These are phyloP conservation scores for Lyophyllum atratum DNA, from an alignment of 768 basidiomycete species.

Conservation along the genomic window DNA sequence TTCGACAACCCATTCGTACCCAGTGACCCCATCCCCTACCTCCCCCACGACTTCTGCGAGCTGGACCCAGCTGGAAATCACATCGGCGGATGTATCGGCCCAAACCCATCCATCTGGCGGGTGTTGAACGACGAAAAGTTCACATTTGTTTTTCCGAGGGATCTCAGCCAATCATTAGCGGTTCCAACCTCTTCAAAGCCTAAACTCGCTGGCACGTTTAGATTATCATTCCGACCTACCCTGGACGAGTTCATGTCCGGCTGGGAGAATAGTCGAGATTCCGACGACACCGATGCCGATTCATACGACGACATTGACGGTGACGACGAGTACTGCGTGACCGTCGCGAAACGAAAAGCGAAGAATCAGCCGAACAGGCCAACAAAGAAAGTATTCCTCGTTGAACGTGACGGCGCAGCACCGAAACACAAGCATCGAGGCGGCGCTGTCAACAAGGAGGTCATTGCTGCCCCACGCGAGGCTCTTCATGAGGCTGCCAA, in stretches of 20 bases:
- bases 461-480: neutral
- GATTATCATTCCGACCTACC: constrained; percentile 3
- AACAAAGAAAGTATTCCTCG: neutral
- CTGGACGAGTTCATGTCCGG: constrained; percentile 13
- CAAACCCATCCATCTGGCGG: constrained; percentile 11
- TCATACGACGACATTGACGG: neutral
- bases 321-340: neutral
- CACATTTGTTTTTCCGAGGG: constrained; percentile 2
- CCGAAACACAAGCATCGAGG: neutral
- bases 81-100: neutral
- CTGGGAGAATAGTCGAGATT: constrained; percentile 4
- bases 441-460: neutral
- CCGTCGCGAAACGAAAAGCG: neutral
- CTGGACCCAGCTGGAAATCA: neutral
- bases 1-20: constrained; percentile 9
- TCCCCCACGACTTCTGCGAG: neutral
- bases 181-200: neutral
- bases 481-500: neutral
- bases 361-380: neutral
- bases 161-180: neutral
- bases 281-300: neutral
- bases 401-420: too few species aligned
- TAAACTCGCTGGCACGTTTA: neutral
- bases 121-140: neutral
- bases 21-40: neutral